Base-by-base conservation (phyloP, 2,329 filamentous ascomycete genomes). In the Penicillium olsonii region DNA sequence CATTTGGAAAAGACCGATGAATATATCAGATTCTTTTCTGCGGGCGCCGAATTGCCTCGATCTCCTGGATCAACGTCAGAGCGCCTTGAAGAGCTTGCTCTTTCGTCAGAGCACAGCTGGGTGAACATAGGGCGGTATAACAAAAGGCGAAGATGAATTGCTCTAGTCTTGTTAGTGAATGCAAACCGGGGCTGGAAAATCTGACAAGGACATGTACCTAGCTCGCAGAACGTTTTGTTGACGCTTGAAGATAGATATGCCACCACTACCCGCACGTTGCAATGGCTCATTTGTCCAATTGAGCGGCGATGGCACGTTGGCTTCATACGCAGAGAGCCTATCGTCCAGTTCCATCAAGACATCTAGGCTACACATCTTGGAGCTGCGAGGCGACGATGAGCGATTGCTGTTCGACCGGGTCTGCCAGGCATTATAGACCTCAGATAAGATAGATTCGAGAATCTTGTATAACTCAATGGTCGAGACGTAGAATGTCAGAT, bases 121-220 rank as follows among this genome's bases (percentile, higher is more conserved):
- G 63, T 69, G 35, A 71, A 68, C 34, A 68, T 66, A 0, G 67
- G 66, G 5, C 68, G 62, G 49, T 68, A 68, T 11, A 71, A 60
- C 1, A 69, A 57, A 7, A 70, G 60, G 6, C 57, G 62, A n/a
- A 69, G 55, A 46, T 71, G 61, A 1, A 68, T 55, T 37, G 63
- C 69, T 53, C 68, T 68, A n/a, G 7, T 5, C 29, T 9, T 14
- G 5, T 12, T 9, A 11, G 10, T 35, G 9, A 1, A 11, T 53
- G 7, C 45, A 31, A 4, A 27, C 9, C 48, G 34, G 34, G 24
- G 14, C 20, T n/a, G 10, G 14, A 24, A 15, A 12, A 9, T 9
- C n/a, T 5, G 10, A 9, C 14, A 18, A 10, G 2, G 11, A 9
- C 14, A 19, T 54, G 66, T 56, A 67, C 65, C 64, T 59, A 31